Percentiles rank a stretch among this genome's conserved stretches.
Evolutionary conservation across 2,329 filamentous ascomycete genomes (phyloP).

Genomic region (Fusarium bactridioides): DNA sequence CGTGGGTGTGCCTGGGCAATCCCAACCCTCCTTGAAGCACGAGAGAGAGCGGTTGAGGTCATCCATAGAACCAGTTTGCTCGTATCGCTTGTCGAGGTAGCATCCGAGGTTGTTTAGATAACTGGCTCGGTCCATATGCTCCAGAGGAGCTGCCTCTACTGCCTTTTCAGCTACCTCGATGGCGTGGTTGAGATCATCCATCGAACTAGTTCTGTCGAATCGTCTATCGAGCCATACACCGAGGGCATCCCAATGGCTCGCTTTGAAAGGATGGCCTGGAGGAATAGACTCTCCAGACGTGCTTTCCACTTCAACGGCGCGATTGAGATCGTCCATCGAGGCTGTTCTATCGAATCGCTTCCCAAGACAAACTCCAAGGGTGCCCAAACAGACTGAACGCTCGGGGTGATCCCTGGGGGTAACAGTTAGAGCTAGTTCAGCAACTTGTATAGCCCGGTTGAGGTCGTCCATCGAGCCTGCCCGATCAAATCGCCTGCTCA

Average conservation of each 20-base stretch:
- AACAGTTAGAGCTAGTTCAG: background rate
- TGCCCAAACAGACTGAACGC: background rate
- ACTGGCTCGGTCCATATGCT: background rate
- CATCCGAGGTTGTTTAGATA: background rate
- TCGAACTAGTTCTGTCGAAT: background rate
- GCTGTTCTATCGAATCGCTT: background rate
- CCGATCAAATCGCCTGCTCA: background rate
- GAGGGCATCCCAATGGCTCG: background rate
- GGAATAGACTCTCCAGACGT: background rate
- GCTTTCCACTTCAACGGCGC: background rate
- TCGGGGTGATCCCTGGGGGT: background rate
- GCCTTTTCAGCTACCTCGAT: background rate
- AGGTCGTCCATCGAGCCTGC: background rate
- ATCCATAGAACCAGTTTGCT: accelerated
- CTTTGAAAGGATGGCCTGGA: accelerated
- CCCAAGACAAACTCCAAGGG: background rate
- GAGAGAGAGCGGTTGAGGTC: background rate
- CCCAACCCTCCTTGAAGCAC: background rate
- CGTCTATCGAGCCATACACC: background rate
- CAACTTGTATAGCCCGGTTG: background rate
- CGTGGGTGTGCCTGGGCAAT: background rate
- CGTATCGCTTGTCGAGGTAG: background rate
- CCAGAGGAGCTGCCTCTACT: background rate
- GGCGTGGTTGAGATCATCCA: background rate
- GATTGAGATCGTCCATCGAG: background rate